A percentile compares a stretch with the other conserved stretches of the same genome.
Evolutionary conservation across 2,329 filamentous ascomycete genomes (phyloP).

Genomic region (Fragosphaeria purpurea): DNA sequence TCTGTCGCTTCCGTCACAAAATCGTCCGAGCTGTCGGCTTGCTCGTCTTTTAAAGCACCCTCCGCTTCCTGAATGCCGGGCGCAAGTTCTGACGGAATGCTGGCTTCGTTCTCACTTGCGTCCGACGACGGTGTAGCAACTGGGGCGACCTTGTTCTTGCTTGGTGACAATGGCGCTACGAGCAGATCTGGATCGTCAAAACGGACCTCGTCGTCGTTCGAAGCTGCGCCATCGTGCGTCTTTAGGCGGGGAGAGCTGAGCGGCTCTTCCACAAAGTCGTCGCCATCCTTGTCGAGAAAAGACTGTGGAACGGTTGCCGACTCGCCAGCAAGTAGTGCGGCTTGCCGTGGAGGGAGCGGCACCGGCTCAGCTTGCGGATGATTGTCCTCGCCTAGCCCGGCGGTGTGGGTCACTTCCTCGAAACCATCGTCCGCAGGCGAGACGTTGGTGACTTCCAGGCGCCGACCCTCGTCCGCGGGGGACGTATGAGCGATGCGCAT

Average conservation of each 20-base stretch:
- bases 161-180: conserved; percentile 48
- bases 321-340: not conserved
- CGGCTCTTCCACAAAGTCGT: conserved; percentile 71
- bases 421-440: conserved; percentile 70
- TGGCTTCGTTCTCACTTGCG: too few relatives aligned
- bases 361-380: conserved; percentile 28
- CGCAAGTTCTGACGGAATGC: too few relatives aligned
- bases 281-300: conserved; percentile 51
- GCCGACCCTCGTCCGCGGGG: conserved; percentile 54
- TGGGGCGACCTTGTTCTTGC: conserved; percentile 22
- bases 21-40: conserved; percentile 6
- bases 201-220: conserved; percentile 31
- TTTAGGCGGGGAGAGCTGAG: conserved; percentile 58
- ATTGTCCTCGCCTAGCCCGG: conserved; percentile 61
- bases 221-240: conserved; percentile 46
- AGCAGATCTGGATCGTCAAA: conserved; percentile 48
- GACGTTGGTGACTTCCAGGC: conserved; percentile 67
- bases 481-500: conserved; percentile 44
- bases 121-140: too few relatives aligned
- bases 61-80: not conserved
- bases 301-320: conserved; percentile 15
- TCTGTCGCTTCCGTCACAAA: conserved; percentile 14
- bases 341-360: conserved; percentile 16
- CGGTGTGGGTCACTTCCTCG: conserved; percentile 68
- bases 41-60: conserved; percentile 12